Conservation (phyloP, 2,329 filamentous ascomycete genomes). For the Ceratocystis albifundus region DNA sequence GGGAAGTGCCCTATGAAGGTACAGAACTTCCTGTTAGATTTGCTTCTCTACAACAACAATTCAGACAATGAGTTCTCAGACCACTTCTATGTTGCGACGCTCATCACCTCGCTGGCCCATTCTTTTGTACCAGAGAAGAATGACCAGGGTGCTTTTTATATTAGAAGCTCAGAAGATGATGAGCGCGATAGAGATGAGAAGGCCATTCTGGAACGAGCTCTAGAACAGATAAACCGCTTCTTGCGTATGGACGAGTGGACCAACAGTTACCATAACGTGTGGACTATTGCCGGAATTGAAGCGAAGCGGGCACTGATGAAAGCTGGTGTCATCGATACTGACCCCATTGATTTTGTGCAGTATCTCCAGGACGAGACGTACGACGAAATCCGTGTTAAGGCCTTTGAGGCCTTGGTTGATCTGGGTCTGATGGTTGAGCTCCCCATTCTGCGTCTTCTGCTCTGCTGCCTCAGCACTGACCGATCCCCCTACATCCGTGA, state of each 20-base stretch:
- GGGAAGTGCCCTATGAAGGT: conserved; percentile 69
- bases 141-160: conserved; percentile 28
- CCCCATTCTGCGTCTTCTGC: conserved; percentile 44
- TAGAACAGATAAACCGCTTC: conserved; percentile 55
- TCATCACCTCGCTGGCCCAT: conserved; percentile 54
- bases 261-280: conserved; percentile 55
- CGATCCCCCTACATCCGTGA: conserved; percentile 52
- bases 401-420: conserved; percentile 52
- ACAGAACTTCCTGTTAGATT: conserved; percentile 75
- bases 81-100: conserved; percentile 70
- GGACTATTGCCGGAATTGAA: conserved; percentile 50
- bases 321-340: conserved; percentile 45
- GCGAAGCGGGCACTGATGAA: conserved; percentile 54
- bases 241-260: conserved; percentile 58
- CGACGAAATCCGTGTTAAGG: conserved; percentile 53
- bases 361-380: conserved; percentile 54
- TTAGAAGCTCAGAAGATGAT: conserved; percentile 30
- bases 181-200: conserved; percentile 35
- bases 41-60: conserved; percentile 90
- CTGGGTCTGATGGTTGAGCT: conserved; percentile 49
- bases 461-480: conserved; percentile 50
- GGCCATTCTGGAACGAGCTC: conserved; percentile 41
- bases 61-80: conserved; percentile 81
- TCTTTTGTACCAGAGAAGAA: conserved; percentile 43
- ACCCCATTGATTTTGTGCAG: conserved; percentile 47